Conservation (phyloP, 192 early-diverging fungal species). For the Hyaloraphidium curvatum region DNA sequence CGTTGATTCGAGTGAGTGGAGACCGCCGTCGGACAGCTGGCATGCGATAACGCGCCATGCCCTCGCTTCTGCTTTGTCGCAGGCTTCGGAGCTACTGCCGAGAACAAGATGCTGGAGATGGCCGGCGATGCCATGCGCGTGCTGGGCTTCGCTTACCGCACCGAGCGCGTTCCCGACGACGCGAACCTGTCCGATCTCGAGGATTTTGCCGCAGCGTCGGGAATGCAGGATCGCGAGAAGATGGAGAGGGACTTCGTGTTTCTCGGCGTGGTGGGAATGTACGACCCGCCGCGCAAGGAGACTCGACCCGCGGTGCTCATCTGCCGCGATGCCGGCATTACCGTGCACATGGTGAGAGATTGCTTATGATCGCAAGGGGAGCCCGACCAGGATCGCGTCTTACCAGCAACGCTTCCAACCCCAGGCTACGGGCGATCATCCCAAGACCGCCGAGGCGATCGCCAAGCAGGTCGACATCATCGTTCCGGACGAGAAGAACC, state of each 20-base stretch:
- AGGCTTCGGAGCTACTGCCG: too few species aligned
- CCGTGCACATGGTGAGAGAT: slow-evolving; percentile 1
- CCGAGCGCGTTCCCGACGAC: too few species aligned
- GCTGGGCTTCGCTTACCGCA: too few species aligned
- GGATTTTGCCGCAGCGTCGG: too few species aligned
- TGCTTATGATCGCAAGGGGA: slow-evolving; percentile 11
- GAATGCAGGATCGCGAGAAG: too few species aligned
- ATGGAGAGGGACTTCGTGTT: slow-evolving; percentile 8
- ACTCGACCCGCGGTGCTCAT: background rate
- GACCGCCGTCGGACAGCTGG: too few species aligned
- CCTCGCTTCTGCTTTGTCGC: too few species aligned
- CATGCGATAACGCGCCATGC: too few species aligned
- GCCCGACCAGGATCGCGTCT: background rate
- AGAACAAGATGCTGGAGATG: too few species aligned
- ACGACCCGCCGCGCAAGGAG: slow-evolving; percentile 8
- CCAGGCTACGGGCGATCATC: slow-evolving; percentile 7
- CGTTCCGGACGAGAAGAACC: slow-evolving; percentile 1
- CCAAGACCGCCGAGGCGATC: slow-evolving; percentile 12
- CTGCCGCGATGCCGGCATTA: slow-evolving; percentile 7
- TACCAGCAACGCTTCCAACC: background rate
- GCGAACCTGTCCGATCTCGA: too few species aligned
- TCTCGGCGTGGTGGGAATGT: slow-evolving; percentile 10
- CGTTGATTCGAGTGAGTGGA: too few species aligned
- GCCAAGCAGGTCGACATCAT: slow-evolving; percentile 10
- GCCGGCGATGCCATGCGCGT: too few species aligned